These are phyloP conservation scores for Geotrichum carabidarum DNA, from an alignment of 1,139 yeast genomes.

Conservation along the genomic window DNA sequence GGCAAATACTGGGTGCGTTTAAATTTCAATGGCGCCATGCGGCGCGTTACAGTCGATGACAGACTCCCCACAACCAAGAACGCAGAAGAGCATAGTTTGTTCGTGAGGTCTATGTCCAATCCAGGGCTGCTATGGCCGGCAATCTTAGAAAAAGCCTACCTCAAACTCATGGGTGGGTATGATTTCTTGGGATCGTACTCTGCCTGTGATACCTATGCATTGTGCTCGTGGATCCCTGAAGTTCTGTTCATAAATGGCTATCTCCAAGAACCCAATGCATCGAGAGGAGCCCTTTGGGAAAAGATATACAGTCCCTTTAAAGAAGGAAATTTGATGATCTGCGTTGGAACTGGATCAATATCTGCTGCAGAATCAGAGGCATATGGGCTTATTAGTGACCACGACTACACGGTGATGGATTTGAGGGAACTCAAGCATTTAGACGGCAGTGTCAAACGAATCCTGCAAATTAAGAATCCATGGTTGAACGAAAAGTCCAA, in stretches of 20 bases:
- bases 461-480: slow-evolving; percentile 51
- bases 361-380: slow-evolving; percentile 40
- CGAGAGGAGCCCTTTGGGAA: slow-evolving; percentile 38
- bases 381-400: slow-evolving; percentile 50
- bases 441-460: slow-evolving; percentile 22
- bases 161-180: slow-evolving; percentile 62
- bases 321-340: slow-evolving; percentile 45
- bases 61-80: slow-evolving; percentile 38
- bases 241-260: slow-evolving; percentile 40
- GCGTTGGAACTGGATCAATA: slow-evolving; percentile 63
- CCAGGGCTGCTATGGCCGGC: slow-evolving; percentile 58
- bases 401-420: slow-evolving; percentile 60
- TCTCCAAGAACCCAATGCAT: slow-evolving; percentile 28
- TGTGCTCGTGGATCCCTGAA: slow-evolving; percentile 76
- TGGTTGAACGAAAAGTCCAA: slow-evolving; percentile 36
- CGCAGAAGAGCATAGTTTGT: slow-evolving; percentile 25
- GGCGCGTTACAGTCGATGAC: slow-evolving; percentile 51
- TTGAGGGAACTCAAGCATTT: slow-evolving; percentile 28
- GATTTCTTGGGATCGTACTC: slow-evolving; percentile 72
- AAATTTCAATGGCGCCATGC: slow-evolving; percentile 54
- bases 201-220: slow-evolving; percentile 61
- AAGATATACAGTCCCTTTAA: slow-evolving; percentile 35
- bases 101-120: slow-evolving; percentile 44
- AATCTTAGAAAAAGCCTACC: slow-evolving; percentile 68
- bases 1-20: slow-evolving; percentile 43